Evolutionary conservation across 768 basidiomycete genomes (phyloP), one percentile per base, ranked within the genome.

Genomic region (Lentinula aciculospora): DNA sequence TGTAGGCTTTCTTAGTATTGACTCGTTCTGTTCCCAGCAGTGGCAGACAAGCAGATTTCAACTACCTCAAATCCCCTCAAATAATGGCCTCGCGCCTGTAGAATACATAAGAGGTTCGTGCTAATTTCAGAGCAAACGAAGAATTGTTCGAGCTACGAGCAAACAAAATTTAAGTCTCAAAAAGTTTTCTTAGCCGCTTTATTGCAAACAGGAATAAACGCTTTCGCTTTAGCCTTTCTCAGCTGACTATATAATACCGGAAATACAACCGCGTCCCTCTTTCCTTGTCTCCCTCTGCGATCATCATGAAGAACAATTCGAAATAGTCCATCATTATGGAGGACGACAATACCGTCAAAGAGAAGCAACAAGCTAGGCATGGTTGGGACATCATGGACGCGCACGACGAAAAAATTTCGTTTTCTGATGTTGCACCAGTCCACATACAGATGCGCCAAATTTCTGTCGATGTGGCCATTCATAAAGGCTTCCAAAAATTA

Each of bases 361-460:
- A 13, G 21, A 28, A n/a, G 2, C n/a, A 25, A 19, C 1, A 27
- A 12, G 23, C 34, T 21, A 21, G 19, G 31, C 29, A 34, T 17
- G 51, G 51, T n/a, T 53, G 51, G 51, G 36, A 53, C 25, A 40
- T 53, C 40, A 21, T 31, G 40, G 44, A 56, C 28, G 21, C 32
- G 28, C 54, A 56, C 28, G 29, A 45, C n/a, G 40, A 56, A 21
- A 56, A 45, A 10, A 44, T 56, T 15, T 56, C 54, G 36, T 46
- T 56, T 28, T 21, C 42, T 28, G 54, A 44, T 44, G 54, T 56
- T 15, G 12, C 19, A 32, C 44, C 54, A 19, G 54, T 56, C 21
- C 9, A 56, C 8, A 46, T 56, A 44, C 40, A 19, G 15, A 36
- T 46, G 27, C 40, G 54, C 28, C 29, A 56, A 9, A 28, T 56